Evolutionary conservation across 106 monocot species (phyloP).

Genomic region (Ottelia alismoides): DNA sequence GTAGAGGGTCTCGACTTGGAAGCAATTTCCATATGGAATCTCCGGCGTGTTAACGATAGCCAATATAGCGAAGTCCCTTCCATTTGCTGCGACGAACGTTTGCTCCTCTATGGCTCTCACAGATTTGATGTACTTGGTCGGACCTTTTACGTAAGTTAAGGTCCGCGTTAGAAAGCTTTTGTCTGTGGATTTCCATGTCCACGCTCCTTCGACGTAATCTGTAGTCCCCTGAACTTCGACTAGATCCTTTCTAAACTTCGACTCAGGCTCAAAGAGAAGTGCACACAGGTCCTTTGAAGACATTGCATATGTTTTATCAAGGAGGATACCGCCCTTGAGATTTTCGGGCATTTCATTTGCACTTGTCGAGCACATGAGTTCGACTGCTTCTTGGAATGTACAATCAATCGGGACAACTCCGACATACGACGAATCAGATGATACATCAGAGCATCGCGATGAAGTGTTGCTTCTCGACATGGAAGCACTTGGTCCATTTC

Average conservation of each 20-base stretch:
- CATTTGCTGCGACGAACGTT: slow-evolving; percentile 54
- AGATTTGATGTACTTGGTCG: slow-evolving; percentile 48
- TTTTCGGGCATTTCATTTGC: slow-evolving; percentile 31
- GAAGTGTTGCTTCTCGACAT: too few relatives aligned
- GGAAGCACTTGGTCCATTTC: too few relatives aligned
- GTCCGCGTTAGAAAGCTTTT: slow-evolving; percentile 20
- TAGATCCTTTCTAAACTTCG: slow-evolving; percentile 31
- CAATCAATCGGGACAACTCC: too few relatives aligned
- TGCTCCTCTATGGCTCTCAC: slow-evolving; percentile 61
- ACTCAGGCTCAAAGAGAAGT: slow-evolving; percentile 42
- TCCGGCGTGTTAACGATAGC: slow-evolving; percentile 44
- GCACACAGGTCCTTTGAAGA: slow-evolving; percentile 31
- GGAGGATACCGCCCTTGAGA: slow-evolving; percentile 43
- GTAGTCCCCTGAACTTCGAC: slow-evolving; percentile 27
- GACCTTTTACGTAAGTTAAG: slow-evolving; percentile 38
- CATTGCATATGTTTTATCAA: slow-evolving; percentile 36
- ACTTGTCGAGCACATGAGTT: slow-evolving; percentile 26
- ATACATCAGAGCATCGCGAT: too few relatives aligned
- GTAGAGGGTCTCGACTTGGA: slow-evolving; percentile 40
- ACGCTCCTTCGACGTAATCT: slow-evolving; percentile 36
- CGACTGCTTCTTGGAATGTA: slow-evolving; percentile 39
- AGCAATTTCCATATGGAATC: slow-evolving; percentile 61
- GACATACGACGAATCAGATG: too few relatives aligned
- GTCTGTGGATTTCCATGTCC: slow-evolving; percentile 28
- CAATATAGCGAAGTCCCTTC: slow-evolving; percentile 38